Base-by-base conservation (phyloP, 495 filamentous ascomycete species). In the Schizothecium vesticola region DNA sequence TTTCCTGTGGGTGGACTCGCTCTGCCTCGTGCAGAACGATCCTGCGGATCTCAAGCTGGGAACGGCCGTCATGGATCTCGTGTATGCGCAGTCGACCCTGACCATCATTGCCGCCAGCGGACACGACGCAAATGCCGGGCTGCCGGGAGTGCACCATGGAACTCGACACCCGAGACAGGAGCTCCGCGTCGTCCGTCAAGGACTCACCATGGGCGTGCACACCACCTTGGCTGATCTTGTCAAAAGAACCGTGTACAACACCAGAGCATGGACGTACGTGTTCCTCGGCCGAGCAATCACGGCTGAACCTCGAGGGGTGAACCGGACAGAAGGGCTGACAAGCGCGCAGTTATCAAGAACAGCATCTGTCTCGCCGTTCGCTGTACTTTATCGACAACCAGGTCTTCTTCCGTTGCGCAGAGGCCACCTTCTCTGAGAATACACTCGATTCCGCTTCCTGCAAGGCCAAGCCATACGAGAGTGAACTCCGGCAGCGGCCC, bases 1-100 rank as follows among this genome's bases (percentile, higher is more conserved):
- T 1, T 71, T 65, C 58, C 65, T 71, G 13, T 71, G 69, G 69
- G 65, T 68, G 13, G 69, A 71, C 29, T 59, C 64, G 11, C 61
- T 71, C n/a, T 71, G 69, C 31, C 24, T 71, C 2, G 12, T 66
- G n/a, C 69, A 71, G 13, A 64, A 64, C 24, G 65, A 71, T 13
- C 4, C 59, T 3, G 61, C 19, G 3, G 69, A 71, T 24, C 22
- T 63, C 24, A 26, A 23, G 13, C 7, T 19, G 6, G 64, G 61
- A 7, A 59, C 64, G 4, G 24, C n/a, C 1, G 56, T 61, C 8
- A 71, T 71, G 70, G 64, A 66, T 55, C 31, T 21, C 11, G 56
- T 69, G 9, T 71, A 69, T 29, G 61, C 66, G 31, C 13, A 56
- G 5, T 28, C 70, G 4, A 33, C n/a, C 26, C 13, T 71, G 6